These are phyloP conservation scores for Vaccinium myrtillus DNA, from an alignment of 148 eudicot genomes.

Conservation along the genomic window DNA sequence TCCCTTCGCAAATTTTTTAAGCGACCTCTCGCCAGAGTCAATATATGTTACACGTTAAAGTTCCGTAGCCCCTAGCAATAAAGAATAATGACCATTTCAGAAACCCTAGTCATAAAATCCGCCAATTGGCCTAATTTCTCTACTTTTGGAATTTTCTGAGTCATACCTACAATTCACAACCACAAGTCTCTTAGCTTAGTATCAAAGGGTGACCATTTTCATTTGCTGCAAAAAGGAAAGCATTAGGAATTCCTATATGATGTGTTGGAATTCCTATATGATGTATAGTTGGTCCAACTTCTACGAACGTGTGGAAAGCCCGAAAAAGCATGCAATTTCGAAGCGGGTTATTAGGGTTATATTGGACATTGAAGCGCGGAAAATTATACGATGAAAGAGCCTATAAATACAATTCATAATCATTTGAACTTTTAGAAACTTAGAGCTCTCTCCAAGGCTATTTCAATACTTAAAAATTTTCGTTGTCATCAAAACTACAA, in stretches of 20 bases:
- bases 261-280: too few species aligned
- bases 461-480: not conserved
- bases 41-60: not conserved
- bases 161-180: not conserved
- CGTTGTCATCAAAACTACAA: too few species aligned
- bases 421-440: not conserved
- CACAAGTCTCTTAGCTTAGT: not conserved
- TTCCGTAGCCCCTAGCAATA: not conserved
- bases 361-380: not conserved
- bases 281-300: too few species aligned
- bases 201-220: not conserved
- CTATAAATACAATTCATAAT: not conserved
- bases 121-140: not conserved
- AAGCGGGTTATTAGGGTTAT: too few species aligned
- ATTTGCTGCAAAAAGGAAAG: too few species aligned
- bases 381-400: not conserved
- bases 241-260: too few species aligned
- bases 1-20: too few species aligned
- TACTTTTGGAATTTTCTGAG: not conserved
- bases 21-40: not conserved
- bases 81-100: not conserved
- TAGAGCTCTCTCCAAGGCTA: not conserved
- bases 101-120: not conserved
- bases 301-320: too few species aligned
- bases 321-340: too few species aligned